phyloP scores from a whole-genome alignment of 2,329 filamentous ascomycete genomes.

The Chalaropsis thielavioides region DNA sequence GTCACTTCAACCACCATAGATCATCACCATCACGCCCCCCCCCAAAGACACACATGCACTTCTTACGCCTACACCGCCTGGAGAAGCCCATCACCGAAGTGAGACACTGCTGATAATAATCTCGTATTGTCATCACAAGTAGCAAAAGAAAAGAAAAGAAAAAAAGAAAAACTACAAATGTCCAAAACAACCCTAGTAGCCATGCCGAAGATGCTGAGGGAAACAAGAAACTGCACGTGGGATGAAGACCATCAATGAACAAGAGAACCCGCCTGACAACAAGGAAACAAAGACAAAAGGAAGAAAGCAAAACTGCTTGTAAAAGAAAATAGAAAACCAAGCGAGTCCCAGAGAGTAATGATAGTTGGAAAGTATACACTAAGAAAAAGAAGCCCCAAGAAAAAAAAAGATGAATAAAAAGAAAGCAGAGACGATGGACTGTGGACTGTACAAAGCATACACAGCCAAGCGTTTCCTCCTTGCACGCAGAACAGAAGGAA shows the following conservation, averaged over 20 bases:
- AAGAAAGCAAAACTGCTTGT: background rate
- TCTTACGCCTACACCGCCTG: background rate
- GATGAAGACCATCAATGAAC: constrained; percentile 5
- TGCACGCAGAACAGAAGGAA: background rate
- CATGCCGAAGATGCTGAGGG: background rate
- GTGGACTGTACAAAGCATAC: too few relatives aligned
- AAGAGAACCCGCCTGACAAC: background rate
- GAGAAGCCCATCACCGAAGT: background rate
- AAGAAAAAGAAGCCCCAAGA: constrained; percentile 19
- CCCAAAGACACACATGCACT: background rate
- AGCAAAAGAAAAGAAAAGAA: constrained; percentile 6
- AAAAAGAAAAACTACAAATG: constrained; percentile 6
- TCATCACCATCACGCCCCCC: background rate
- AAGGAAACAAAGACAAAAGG: background rate
- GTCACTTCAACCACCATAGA: background rate
- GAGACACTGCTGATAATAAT: background rate
- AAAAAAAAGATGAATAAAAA: background rate
- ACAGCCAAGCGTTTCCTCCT: background rate
- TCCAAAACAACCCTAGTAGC: background rate
- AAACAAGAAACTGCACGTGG: constrained; percentile 10
- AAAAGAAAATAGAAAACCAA: background rate
- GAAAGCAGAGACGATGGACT: background rate
- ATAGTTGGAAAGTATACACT: constrained; percentile 9
- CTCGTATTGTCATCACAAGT: background rate
- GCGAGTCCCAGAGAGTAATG: constrained; percentile 17